Base-by-base conservation (phyloP, 73 alveolate species). In the Stentor roeselii region DNA sequence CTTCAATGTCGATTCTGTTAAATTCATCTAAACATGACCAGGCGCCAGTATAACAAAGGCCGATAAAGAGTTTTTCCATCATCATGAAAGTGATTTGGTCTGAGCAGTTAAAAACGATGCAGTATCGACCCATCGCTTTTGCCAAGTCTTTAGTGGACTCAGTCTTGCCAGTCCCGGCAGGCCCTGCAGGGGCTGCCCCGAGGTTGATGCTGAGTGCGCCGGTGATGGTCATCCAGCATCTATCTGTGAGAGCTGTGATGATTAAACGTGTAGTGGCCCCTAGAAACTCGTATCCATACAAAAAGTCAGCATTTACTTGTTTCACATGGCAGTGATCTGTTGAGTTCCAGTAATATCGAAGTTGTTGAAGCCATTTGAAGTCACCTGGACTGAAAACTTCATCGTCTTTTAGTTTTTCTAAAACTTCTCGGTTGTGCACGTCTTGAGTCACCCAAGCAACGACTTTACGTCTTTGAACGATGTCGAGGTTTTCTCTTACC, bases 151-250 rank as follows among this genome's bases (percentile, higher is more conserved):
- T 94, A 96, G 98, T 95, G 60, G 98, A 92, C 86, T 98, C 99
- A 1, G 99, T 97, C 93, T 97, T 97, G 3, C 99, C 99, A 3
- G 99, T 97, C 41, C 99, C 99, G 2, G 99, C 99, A 0, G 99
- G 99, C 34, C 99, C 99, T 27, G 94, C 95, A 35, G 96, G 97
- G 15, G 98, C 97, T 39, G 98, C 97, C 3, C 99, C 99, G 78
- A 91, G 82, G 82, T 95, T 95, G 3, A 95, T 60, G 58, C 92
- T 87, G 42, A 95, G 82, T 31, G 99, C 98, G 11, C 98, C 98
- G 84, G 98, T 97, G 34, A 95, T 76, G 36, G 99, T 97, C 94
- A 94, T 87, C 92, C 94, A 94, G 90, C 99, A 97, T 60, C 98
- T 87, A 87, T 97, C 99, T 42, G 99, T 96, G 61, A 96, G 86